Evolutionary conservation across 2,329 filamentous ascomycete genomes (phyloP), one percentile per base, ranked within the genome.

Genomic region (Eutypa lata): DNA sequence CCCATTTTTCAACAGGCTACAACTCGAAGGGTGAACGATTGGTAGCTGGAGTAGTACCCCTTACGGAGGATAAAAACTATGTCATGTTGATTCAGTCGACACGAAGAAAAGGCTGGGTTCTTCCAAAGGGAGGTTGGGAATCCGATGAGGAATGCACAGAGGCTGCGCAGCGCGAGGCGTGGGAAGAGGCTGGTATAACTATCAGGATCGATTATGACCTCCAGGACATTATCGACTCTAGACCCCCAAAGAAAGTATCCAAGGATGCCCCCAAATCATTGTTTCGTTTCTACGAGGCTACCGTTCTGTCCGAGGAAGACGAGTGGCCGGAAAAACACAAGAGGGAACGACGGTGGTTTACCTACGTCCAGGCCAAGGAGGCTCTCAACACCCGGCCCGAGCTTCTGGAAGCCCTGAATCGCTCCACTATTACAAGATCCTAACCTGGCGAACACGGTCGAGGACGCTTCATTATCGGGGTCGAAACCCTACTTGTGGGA

Each of bases 71-170:
- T 76, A 93, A 90, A 71, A 87, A 86, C 64, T 88, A 89, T 71
- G 93, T 99, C 56, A 81, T 99, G 62, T 80, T 99, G 62, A 96
- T 97, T 65, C 91, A 97, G 76, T 96, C 91, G 51, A 93, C 90
- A 49, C 84, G 90, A 59, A 87, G 91, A 65, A 90, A 90, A 71
- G 90, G 90, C 65, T 99, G 94, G 94, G 94, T 99, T 43, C 80
- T 99, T 54, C 94, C 94, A 55, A 99, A 99, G 72, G 94, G 94
- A 68, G 94, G 94, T 55, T 99, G 94, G 92, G 94, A 99, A 73
- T 88, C 86, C 33, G 94, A 99, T 72, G 94, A 99, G 75, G 83
- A 87, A 57, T 94, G 90, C 58, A 84, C 88, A 57, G 83, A 93
- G 69, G 90, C 94, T 53, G 94, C 94, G 52, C 73, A 88, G 78